Conservation (phyloP, 192 early-diverging fungal genomes). For the Gaertneriomyces sp. region DNA sequence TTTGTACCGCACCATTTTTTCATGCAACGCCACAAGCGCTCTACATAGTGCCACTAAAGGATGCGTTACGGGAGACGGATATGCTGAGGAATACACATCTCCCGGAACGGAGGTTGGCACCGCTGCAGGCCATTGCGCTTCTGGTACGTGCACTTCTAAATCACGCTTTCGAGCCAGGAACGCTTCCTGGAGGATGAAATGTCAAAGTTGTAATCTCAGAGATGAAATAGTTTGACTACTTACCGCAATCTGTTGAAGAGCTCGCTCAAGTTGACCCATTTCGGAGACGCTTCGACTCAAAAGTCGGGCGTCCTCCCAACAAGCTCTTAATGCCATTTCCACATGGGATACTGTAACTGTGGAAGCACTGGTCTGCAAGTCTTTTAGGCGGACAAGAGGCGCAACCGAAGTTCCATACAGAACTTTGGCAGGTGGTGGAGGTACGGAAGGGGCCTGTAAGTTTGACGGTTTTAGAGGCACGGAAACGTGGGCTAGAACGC, state of each 20-base stretch:
- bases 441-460: too few relatives aligned
- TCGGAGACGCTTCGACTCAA: not conserved
- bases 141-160: not conserved
- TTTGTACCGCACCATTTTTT: constrained; percentile 16
- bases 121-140: not conserved
- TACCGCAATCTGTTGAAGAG: not conserved
- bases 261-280: not conserved
- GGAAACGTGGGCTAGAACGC: too few relatives aligned
- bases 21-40: constrained; percentile 6
- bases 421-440: too few relatives aligned
- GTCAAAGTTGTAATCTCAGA: not conserved
- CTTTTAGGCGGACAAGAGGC: too few relatives aligned
- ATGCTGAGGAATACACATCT: not conserved
- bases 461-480: too few relatives aligned
- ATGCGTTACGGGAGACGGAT: constrained; percentile 1
- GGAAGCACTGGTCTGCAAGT: too few relatives aligned
- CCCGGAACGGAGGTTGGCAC: not conserved
- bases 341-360: too few relatives aligned
- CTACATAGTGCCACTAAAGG: constrained; percentile 7
- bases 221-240: not conserved
- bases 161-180: constrained; percentile 9
- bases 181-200: not conserved
- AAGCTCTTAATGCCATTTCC: too few relatives aligned
- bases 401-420: too few relatives aligned
- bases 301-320: too few relatives aligned